A percentile compares a stretch with the other conserved stretches of the same genome.
Conservation (phyloP, 495 filamentous ascomycete genomes). For the Neurospora hispaniola region DNA sequence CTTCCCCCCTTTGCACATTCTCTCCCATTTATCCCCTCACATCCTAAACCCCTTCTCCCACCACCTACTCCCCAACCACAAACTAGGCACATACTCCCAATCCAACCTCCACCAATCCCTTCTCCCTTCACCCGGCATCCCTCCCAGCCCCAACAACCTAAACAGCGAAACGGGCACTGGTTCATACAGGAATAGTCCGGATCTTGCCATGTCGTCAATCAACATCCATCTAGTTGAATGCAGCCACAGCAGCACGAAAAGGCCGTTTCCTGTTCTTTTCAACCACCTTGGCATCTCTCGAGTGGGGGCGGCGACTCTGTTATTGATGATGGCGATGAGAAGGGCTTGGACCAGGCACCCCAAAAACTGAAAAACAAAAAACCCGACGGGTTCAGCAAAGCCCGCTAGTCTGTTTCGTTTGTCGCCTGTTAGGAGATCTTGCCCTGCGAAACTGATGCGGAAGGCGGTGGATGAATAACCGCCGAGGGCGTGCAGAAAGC, state of each 20-base stretch:
- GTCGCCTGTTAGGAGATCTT: too few relatives aligned
- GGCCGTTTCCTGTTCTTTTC: conserved; percentile 39
- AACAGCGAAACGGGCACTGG: conserved; percentile 55
- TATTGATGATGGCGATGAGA: too few relatives aligned
- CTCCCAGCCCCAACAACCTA: conserved; percentile 41
- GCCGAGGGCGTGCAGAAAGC: too few relatives aligned
- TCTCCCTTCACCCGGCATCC: conserved; percentile 31
- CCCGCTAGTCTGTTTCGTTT: too few relatives aligned
- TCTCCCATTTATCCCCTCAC: conserved; percentile 10
- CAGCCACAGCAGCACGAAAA: conserved; percentile 48
- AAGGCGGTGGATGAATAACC: too few relatives aligned
- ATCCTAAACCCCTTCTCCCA: conserved; percentile 53
- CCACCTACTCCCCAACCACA: conserved; percentile 42
- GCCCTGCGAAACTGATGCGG: too few relatives aligned
- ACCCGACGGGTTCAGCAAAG: too few relatives aligned
- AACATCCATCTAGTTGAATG: conserved; percentile 38
- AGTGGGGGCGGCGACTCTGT: too few relatives aligned
- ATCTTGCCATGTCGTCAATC: conserved; percentile 52
- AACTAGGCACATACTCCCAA: conserved; percentile 33
- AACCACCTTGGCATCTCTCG: conserved; percentile 20
- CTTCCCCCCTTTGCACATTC: too few relatives aligned
- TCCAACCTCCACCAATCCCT: conserved; percentile 49
- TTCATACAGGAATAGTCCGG: conserved; percentile 56
- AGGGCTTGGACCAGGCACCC: too few relatives aligned
- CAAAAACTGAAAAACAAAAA: too few relatives aligned